phyloP scores from a whole-genome alignment of 805 yeast genomes.

The Kregervanrija fluxuum region DNA sequence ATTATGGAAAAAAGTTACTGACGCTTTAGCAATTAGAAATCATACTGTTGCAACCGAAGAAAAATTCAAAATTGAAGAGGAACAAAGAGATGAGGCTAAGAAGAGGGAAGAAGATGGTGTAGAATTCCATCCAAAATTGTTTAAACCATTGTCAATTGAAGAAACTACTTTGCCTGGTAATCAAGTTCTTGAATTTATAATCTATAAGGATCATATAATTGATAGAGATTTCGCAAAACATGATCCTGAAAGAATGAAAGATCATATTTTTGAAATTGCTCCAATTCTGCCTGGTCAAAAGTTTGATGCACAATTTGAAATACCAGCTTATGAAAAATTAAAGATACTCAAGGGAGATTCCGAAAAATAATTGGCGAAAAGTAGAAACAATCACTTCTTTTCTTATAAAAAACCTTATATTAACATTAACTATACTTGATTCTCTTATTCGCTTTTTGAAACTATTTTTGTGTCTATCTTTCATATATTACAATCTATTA shows the following conservation, averaged over 20 bases:
- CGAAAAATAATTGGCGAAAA: too few relatives aligned
- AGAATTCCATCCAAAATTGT: slow-evolving; percentile 74
- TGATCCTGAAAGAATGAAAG: slow-evolving; percentile 41
- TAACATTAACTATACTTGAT: too few relatives aligned
- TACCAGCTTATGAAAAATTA: slow-evolving; percentile 59
- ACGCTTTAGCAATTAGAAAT: slow-evolving; percentile 72
- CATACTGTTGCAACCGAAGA: slow-evolving; percentile 84
- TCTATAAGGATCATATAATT: slow-evolving; percentile 43
- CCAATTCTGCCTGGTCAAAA: slow-evolving; percentile 83
- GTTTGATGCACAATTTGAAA: slow-evolving; percentile 55
- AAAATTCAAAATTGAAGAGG: slow-evolving; percentile 78
- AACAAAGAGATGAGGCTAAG: slow-evolving; percentile 72
- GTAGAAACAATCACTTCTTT: too few relatives aligned
- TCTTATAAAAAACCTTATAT: too few relatives aligned
- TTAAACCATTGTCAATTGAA: slow-evolving; percentile 39
- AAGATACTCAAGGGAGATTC: slow-evolving; percentile 1
- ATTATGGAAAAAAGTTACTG: slow-evolving; percentile 76
- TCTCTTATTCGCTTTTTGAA: not conserved
- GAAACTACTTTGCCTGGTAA: slow-evolving; percentile 24
- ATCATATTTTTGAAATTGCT: slow-evolving; percentile 53
- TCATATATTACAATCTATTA: not conserved
- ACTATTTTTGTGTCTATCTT: not conserved
- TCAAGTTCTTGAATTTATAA: slow-evolving; percentile 52
- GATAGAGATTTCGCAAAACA: slow-evolving; percentile 37
- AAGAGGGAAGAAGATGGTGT: slow-evolving; percentile 70